Base-by-base conservation (phyloP, 2,329 filamentous ascomycete genomes). In the Aspergillus ruber region DNA sequence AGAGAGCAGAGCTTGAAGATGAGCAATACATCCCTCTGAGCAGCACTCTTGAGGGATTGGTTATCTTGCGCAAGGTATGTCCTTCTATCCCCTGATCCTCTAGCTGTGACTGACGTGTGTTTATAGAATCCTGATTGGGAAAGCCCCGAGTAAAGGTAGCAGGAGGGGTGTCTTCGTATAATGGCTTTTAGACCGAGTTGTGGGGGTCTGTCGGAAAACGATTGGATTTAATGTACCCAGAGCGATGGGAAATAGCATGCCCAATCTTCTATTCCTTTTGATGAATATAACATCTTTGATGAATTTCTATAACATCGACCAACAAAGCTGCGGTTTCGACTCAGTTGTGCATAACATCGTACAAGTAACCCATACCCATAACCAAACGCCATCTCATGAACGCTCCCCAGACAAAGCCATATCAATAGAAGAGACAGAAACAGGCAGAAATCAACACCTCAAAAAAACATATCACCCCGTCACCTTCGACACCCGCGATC, bases 1-100 rank as follows among this genome's bases (percentile, higher is more conserved):
- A 98, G 76, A 81, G 94, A 61, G 93, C 93, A 8, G 93, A 98
- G 76, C 76, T 98, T 44, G 93, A 98, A 70, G 93, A 98, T 62
- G 93, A 98, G 74, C 85, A 98, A 74, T 98, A 97, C 68, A 85
- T 97, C 55, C 88, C 86, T 70, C 74, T 98, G 64, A 94, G 85
- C 67, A 93, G 83, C 74, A 95, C 85, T 45, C 78, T 98, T 52
- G 93, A 98, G 74, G 93, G 93, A 27, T 77, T 98, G 61, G 91
- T 96, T 48, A 97, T 98, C 69, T 76, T 98, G 70, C 86, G 86
- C 78, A 97, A 97, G 89, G 91, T 95, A 79, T 72, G 47, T 27
- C 13, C 35, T 33, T 4, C 21, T 33, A 18, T 36, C 9, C 8
- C 21, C 27, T 27, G 10, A 39, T 23, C 27, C 38, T 35, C 32